Evolutionary conservation across 176 grass and related monocot genomes (phyloP), one percentile per base, ranked within the genome.

Genomic region (Oryza coarctata): DNA sequence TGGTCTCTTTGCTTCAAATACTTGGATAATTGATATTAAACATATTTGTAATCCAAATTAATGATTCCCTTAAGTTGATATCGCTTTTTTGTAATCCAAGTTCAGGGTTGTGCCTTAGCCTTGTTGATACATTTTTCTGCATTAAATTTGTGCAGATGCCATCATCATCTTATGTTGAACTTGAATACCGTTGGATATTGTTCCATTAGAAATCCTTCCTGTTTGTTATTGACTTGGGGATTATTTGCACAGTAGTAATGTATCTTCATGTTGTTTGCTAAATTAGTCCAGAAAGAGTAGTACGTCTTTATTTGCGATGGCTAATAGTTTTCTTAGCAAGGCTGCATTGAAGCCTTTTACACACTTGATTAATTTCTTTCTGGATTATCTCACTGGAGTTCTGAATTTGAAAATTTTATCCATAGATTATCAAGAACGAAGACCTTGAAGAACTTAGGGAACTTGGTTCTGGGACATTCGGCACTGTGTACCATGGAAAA

Each of bases 401-500:
- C 55, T 86, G 57, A 89, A 70, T 7, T 38, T 72, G 40, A 25
- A 60, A 62, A 73, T 2, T 36, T 61, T 61, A 34, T 45, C 75
- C 34, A 41, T 88, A 99, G 96, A 89, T 99, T 22, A 99, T 99
- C 74, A 95, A 95, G 85, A 99, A 99, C 67, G 91, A 90, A 66
- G 96, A 99, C 81, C 89, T 99, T 52, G 96, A 99, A 80, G 96
- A 99, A 52, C 88, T 99, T 62, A 93, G 89, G 66, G 96, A 99
- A 85, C 87, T 99, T 63, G 96, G 96, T 83, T 99, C 96, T 69
- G 93, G 96, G 25, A 99, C 93, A 88, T 99, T 94, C 50, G 96
- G 93, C 78, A 99, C 95, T 26, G 96, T 99, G 22, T 99, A 95
- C 79, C 93, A 99, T 71, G 96, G 96, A 76, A 99, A 99, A 88